phyloP scores from a whole-genome alignment of 1,139 yeast genomes.

The Blastobotrys malaysiensis region DNA sequence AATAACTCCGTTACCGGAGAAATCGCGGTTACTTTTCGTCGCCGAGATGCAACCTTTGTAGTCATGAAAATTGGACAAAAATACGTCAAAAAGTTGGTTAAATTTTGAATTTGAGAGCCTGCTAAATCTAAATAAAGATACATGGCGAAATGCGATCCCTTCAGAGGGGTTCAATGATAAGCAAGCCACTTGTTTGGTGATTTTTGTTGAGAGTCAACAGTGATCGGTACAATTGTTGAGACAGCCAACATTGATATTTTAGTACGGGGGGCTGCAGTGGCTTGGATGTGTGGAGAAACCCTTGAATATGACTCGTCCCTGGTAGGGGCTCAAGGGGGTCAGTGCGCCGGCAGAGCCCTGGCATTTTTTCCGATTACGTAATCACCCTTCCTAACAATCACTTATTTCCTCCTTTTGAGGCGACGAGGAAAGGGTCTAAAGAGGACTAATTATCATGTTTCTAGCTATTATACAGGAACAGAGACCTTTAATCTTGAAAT shows the following conservation, averaged over 20 bases:
- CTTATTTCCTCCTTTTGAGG: background rate
- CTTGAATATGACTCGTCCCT: background rate
- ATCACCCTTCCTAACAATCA: background rate
- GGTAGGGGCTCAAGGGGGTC: background rate
- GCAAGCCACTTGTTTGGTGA: background rate
- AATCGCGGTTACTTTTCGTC: background rate
- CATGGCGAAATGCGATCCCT: background rate
- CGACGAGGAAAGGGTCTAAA: background rate
- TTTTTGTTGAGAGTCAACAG: background rate
- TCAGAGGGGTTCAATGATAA: background rate
- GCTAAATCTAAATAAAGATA: background rate
- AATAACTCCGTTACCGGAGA: background rate
- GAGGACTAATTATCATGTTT: background rate
- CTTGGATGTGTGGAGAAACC: background rate
- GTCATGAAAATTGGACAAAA: background rate
- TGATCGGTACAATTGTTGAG: background rate
- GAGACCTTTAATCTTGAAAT: background rate
- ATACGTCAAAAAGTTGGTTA: too few relatives aligned
- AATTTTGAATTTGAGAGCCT: background rate
- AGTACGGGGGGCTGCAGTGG: background rate
- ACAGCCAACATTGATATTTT: background rate
- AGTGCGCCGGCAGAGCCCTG: background rate
- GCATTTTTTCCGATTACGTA: background rate
- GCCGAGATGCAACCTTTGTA: background rate
- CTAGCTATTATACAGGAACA: background rate